phyloP scores from a whole-genome alignment of 2,329 filamentous ascomycete genomes.

The Aaosphaeria arxii region DNA sequence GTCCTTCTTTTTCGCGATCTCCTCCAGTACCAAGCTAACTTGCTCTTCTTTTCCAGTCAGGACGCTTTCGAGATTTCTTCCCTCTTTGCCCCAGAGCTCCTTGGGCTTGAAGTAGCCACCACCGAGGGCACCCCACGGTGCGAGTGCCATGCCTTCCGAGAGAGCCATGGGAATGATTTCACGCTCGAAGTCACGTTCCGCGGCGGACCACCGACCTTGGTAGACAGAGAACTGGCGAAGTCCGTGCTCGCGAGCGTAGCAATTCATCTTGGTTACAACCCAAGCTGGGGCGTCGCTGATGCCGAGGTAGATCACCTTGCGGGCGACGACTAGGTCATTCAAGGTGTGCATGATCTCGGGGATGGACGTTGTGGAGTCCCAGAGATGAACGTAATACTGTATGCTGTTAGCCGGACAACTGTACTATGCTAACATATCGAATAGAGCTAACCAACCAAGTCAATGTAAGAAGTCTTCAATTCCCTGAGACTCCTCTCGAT shows the following conservation, averaged over 20 bases:
- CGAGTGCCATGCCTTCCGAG: constrained; percentile 41
- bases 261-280: constrained; percentile 28
- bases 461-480: constrained; percentile 62
- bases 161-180: constrained; percentile 46
- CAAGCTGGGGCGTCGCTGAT: constrained; percentile 43
- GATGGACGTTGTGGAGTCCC: constrained; percentile 42
- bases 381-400: constrained; percentile 38
- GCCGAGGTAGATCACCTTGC: constrained; percentile 46
- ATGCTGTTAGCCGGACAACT: not conserved
- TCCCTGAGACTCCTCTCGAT: constrained; percentile 16
- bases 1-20: constrained; percentile 57
- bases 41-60: constrained; percentile 48
- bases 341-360: constrained; percentile 45
- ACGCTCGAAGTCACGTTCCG: constrained; percentile 43
- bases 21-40: constrained; percentile 57
- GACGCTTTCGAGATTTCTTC: constrained; percentile 40
- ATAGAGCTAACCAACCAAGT: constrained; percentile 34
- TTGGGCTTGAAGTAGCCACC: constrained; percentile 43
- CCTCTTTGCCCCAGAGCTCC: constrained; percentile 45
- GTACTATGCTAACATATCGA: no score
- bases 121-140: constrained; percentile 55
- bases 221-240: constrained; percentile 40
- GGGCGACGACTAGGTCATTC: constrained; percentile 38
- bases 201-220: constrained; percentile 42
- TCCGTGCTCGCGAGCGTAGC: constrained; percentile 40